These are phyloP conservation scores for Volvariella volvacea DNA, from an alignment of 1,284 basidiomycete genomes.

Conservation along the genomic window DNA sequence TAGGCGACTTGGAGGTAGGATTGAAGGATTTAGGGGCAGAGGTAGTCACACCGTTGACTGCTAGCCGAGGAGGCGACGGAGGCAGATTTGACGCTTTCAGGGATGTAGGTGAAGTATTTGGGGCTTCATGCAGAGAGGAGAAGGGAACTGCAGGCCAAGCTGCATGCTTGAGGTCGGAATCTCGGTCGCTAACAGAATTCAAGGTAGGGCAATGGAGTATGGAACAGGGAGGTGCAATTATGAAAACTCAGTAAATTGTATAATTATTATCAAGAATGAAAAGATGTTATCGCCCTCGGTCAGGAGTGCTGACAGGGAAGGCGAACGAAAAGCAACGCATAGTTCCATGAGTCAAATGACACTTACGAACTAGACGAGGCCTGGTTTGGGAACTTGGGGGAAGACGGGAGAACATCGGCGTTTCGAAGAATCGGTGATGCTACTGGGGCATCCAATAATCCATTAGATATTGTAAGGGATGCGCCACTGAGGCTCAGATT, in stretches of 20 bases:
- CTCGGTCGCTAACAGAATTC: slow-evolving; percentile 4
- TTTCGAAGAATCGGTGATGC: slow-evolving; percentile 21
- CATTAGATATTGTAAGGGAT: slow-evolving; percentile 21
- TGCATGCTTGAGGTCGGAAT: slow-evolving; percentile 11
- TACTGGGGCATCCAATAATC: slow-evolving; percentile 23
- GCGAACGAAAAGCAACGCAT: no score
- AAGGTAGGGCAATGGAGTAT: background rate
- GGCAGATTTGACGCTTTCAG: slow-evolving; percentile 14
- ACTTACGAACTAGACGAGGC: no score
- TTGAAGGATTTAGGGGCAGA: slow-evolving; percentile 45
- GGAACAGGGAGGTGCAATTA: background rate
- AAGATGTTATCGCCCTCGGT: background rate
- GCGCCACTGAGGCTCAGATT: slow-evolving; percentile 19
- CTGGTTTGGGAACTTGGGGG: slow-evolving; percentile 27
- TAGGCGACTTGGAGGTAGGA: slow-evolving; percentile 20
- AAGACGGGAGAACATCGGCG: slow-evolving; percentile 28
- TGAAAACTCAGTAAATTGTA: background rate
- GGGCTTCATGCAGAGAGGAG: slow-evolving; percentile 24
- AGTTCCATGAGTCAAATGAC: no score
- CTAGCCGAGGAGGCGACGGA: slow-evolving; percentile 52
- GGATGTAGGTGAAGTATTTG: background rate
- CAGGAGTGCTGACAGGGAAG: no score
- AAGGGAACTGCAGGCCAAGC: slow-evolving; percentile 48
- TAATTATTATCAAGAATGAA: background rate
- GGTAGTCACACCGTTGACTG: slow-evolving; percentile 62